These are phyloP conservation scores for Diaporthe velutina DNA, from an alignment of 2,329 filamentous ascomycete genomes.

Conservation along the genomic window DNA sequence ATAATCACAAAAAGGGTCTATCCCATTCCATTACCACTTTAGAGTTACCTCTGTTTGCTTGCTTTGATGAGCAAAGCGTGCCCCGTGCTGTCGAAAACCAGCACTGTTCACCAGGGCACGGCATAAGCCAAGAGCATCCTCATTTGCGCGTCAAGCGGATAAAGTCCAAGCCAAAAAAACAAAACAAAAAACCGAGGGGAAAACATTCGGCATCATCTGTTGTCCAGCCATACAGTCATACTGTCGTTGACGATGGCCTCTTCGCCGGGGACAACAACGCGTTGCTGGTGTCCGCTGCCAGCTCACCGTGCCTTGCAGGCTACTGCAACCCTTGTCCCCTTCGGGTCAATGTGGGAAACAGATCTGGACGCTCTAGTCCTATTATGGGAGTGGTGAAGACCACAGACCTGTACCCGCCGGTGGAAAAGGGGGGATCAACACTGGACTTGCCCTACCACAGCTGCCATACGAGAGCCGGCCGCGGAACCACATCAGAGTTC, in stretches of 20 bases:
- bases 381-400: not conserved
- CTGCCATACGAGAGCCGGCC: slow-evolving; percentile 20
- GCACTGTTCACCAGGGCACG: not conserved
- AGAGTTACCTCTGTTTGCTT: slow-evolving; percentile 9
- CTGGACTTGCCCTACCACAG: slow-evolving; percentile 20
- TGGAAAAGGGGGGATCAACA: slow-evolving; percentile 33
- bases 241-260: slow-evolving; percentile 22
- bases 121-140: not conserved
- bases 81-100: not conserved
- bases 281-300: slow-evolving; percentile 29
- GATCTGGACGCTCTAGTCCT: slow-evolving; percentile 31
- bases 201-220: not conserved
- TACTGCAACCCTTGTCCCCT: slow-evolving; percentile 25
- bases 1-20: slow-evolving; percentile 16
- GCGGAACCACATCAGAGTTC: slow-evolving; percentile 22
- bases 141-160: slow-evolving; percentile 21
- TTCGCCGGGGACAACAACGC: slow-evolving; percentile 1
- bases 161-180: not conserved
- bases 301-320: slow-evolving; percentile 34
- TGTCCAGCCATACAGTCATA: not conserved
- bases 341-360: slow-evolving; percentile 16
- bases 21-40: slow-evolving; percentile 1
- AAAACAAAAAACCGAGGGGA: not conserved
- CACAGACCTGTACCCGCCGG: slow-evolving; percentile 15
- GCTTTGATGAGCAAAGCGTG: slow-evolving; percentile 11